A percentile compares a stretch with the other conserved stretches of the same genome.
Conservation (phyloP, 306 rosid species). For the Vicia villosa region DNA sequence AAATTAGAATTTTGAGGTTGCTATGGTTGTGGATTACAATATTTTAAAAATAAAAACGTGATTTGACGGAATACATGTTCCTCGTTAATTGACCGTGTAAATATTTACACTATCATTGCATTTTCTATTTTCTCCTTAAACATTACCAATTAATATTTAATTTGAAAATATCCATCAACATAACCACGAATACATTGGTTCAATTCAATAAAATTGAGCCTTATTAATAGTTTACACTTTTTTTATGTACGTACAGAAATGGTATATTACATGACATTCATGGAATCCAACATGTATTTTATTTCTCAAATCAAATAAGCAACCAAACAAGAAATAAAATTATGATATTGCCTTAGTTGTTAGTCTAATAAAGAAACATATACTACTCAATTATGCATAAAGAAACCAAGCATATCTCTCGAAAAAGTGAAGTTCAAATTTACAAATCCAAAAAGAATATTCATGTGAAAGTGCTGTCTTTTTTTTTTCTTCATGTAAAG, state of each 20-base stretch:
- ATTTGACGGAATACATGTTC: too few relatives aligned
- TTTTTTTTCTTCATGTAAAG: slow-evolving; percentile 14
- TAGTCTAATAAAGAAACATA: slow-evolving; percentile 20
- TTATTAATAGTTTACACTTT: background rate
- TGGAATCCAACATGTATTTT: background rate
- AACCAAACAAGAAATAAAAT: slow-evolving; percentile 9
- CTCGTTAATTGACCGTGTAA: too few relatives aligned
- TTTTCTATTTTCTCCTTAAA: too few relatives aligned
- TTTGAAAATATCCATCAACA: too few relatives aligned
- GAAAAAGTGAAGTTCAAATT: slow-evolving; percentile 39
- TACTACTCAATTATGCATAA: slow-evolving; percentile 29
- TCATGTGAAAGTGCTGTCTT: slow-evolving; percentile 40
- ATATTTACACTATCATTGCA: too few relatives aligned
- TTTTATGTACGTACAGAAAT: background rate
- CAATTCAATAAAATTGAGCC: background rate
- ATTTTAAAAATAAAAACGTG: too few relatives aligned
- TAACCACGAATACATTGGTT: background rate
- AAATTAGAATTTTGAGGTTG: too few relatives aligned
- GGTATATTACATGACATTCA: background rate
- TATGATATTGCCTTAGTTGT: background rate
- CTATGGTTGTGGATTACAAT: too few relatives aligned
- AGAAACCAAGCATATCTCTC: slow-evolving; percentile 34
- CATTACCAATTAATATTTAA: too few relatives aligned
- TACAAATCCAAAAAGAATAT: slow-evolving; percentile 53
- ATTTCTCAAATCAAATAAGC: background rate